Evolutionary conservation across 331 rosid species (phyloP).

Genomic region (Saraca asoca): DNA sequence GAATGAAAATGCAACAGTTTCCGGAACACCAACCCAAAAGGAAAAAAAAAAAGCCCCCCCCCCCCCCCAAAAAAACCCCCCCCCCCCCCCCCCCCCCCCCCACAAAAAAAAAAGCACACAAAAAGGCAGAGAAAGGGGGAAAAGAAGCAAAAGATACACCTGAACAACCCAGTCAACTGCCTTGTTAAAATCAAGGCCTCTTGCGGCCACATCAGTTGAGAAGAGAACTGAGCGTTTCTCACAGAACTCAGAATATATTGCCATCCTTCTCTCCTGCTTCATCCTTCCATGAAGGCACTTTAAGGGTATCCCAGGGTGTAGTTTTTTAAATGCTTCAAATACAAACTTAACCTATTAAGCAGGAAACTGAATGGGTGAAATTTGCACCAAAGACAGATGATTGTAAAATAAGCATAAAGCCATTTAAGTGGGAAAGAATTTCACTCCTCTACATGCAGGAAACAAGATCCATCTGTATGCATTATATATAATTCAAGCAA

Average conservation of each 20-base stretch:
- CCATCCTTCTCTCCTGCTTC: conserved; percentile 86
- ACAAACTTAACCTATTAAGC: conserved; percentile 70
- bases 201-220: conserved; percentile 86
- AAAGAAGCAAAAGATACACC: conserved; percentile 47
- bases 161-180: conserved; percentile 99
- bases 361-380: conserved; percentile 6
- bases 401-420: conserved; percentile 8
- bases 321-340: conserved; percentile 86
- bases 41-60: conserved; percentile 24
- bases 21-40: conserved; percentile 86
- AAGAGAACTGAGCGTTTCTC: conserved; percentile 80
- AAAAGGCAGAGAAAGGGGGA: conserved; percentile 6
- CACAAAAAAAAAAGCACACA: background rate
- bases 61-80: too few relatives aligned
- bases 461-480: background rate
- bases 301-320: conserved; percentile 87
- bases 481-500: background rate
- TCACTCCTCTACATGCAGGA: background rate
- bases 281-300: conserved; percentile 90
- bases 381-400: conserved; percentile 20
- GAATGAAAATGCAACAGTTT: conserved; percentile 79
- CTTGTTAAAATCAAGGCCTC: conserved; percentile 95
- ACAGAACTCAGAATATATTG: conserved; percentile 69
- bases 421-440: conserved; percentile 12
- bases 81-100: background rate